Evolutionary conservation across 2,329 filamentous ascomycete species (phyloP).

Genomic region (Cordyceps sp.): DNA sequence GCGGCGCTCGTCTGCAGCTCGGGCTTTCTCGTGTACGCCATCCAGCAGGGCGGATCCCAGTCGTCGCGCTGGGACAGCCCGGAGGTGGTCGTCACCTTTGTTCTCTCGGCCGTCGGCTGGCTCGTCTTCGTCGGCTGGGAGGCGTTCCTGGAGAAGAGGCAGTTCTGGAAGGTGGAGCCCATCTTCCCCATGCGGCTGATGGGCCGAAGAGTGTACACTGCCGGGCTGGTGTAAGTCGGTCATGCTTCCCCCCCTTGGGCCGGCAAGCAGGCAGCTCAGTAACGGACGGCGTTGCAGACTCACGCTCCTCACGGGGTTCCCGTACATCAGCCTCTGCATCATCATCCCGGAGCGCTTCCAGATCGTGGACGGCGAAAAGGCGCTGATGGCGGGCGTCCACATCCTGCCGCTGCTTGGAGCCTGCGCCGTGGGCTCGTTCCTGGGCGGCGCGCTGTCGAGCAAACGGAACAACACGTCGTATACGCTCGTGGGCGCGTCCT

Average conservation of each 20-base stretch:
- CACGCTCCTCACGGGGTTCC: slow-evolving; percentile 38
- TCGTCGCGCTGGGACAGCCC: slow-evolving; percentile 33
- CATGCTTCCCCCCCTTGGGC: too few species aligned
- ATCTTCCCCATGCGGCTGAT: slow-evolving; percentile 37
- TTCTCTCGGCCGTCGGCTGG: slow-evolving; percentile 29
- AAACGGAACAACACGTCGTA: slow-evolving; percentile 35
- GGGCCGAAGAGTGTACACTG: slow-evolving; percentile 29
- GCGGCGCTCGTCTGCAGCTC: slow-evolving; percentile 32
- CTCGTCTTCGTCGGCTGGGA: slow-evolving; percentile 34
- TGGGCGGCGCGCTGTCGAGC: slow-evolving; percentile 35
- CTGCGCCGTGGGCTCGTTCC: slow-evolving; percentile 38
- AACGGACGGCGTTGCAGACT: slow-evolving; percentile 19
- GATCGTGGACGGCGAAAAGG: slow-evolving; percentile 35
- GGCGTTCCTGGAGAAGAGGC: slow-evolving; percentile 21
- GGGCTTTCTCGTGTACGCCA: slow-evolving; percentile 34
- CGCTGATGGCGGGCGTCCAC: slow-evolving; percentile 37
- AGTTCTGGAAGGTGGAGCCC: slow-evolving; percentile 26
- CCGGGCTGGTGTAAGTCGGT: slow-evolving; percentile 27
- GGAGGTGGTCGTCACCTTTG: slow-evolving; percentile 30
- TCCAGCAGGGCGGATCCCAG: slow-evolving; percentile 39
- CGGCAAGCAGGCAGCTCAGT: neutral
- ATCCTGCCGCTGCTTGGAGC: slow-evolving; percentile 40
- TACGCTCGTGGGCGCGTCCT: slow-evolving; percentile 30
- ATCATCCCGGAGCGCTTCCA: slow-evolving; percentile 44
- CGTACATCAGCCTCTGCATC: slow-evolving; percentile 40